Conservation (phyloP, 495 filamentous ascomycete species). For the Penicillium diatomitis region DNA sequence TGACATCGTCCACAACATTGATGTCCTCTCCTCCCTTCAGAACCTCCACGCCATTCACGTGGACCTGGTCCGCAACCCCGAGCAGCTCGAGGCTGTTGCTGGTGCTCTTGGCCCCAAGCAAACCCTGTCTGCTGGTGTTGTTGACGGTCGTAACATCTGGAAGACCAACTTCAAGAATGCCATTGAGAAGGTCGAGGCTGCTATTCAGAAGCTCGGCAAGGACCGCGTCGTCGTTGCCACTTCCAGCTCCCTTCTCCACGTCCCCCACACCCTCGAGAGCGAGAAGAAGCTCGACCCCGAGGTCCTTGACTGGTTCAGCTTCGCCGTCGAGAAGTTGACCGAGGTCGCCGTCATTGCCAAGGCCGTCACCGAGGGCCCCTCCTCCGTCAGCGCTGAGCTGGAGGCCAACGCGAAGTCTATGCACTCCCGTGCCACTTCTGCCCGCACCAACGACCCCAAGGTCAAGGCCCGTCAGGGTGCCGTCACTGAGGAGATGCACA, state of each 20-base stretch:
- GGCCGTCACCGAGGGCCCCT: conserved; percentile 85
- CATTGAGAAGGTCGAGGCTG: conserved; percentile 78
- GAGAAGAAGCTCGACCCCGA: conserved; percentile 95
- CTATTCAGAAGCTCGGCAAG: conserved; percentile 86
- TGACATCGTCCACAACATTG: conserved; percentile 98
- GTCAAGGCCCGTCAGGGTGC: conserved; percentile 91
- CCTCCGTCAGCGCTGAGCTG: conserved; percentile 72
- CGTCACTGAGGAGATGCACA: conserved; percentile 75
- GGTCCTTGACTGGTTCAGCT: conserved; percentile 96
- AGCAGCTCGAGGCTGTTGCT: conserved; percentile 81
- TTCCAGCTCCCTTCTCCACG: conserved; percentile 94
- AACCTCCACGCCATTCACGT: conserved; percentile 77
- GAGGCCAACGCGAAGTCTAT: conserved; percentile 92
- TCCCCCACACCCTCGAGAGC: conserved; percentile 90
- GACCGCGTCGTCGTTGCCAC: conserved; percentile 94
- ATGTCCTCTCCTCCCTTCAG: conserved; percentile 61
- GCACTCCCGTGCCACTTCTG: conserved; percentile 78
- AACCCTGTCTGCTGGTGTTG: conserved; percentile 84
- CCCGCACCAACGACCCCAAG: conserved; percentile 88
- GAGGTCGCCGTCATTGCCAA: conserved; percentile 93
- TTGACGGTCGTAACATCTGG: conserved; percentile 99
- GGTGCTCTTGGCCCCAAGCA: conserved; percentile 73
- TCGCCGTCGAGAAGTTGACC: conserved; percentile 86
- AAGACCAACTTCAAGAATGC: conserved; percentile 95
- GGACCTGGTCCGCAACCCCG: conserved; percentile 93